phyloP scores from a whole-genome alignment of 1,139 yeast species.

The Saccharomyces hybrid region DNA sequence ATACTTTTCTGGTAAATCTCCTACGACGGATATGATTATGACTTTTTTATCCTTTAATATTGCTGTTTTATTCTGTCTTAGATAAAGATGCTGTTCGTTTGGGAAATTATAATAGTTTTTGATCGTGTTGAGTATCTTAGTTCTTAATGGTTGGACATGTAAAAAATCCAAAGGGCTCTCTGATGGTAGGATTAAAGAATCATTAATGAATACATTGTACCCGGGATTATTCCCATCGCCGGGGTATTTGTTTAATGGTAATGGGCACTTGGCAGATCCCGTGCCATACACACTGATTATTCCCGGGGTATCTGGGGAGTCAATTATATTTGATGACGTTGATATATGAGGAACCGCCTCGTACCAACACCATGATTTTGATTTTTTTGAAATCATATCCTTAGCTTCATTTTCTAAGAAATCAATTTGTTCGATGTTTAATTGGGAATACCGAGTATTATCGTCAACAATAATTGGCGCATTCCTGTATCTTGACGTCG shows the following conservation, averaged over 20 bases:
- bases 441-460: conserved; percentile 22
- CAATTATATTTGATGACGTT: not conserved
- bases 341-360: conserved; percentile 15
- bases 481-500: not conserved
- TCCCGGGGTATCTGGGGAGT: conserved; percentile 16
- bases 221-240: conserved; percentile 13
- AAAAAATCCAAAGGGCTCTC: conserved; percentile 22
- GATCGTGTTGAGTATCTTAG: conserved; percentile 25
- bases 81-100: conserved; percentile 28
- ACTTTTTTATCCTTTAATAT: conserved; percentile 17
- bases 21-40: conserved; percentile 27
- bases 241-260: conserved; percentile 24
- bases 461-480: conserved; percentile 11
- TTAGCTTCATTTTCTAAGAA: conserved; percentile 24
- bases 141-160: conserved; percentile 24
- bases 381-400: conserved; percentile 16
- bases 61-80: conserved; percentile 13
- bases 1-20: conserved; percentile 30
- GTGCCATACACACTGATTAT: conserved; percentile 27
- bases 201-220: conserved; percentile 20
- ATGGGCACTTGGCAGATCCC: conserved; percentile 26
- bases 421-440: conserved; percentile 22
- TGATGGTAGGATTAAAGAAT: conserved; percentile 28
- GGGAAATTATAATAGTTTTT: conserved; percentile 29
- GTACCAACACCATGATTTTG: conserved; percentile 28